These are phyloP conservation scores for Xylaria sp. DNA, from an alignment of 2,329 filamentous ascomycete genomes.

Conservation along the genomic window DNA sequence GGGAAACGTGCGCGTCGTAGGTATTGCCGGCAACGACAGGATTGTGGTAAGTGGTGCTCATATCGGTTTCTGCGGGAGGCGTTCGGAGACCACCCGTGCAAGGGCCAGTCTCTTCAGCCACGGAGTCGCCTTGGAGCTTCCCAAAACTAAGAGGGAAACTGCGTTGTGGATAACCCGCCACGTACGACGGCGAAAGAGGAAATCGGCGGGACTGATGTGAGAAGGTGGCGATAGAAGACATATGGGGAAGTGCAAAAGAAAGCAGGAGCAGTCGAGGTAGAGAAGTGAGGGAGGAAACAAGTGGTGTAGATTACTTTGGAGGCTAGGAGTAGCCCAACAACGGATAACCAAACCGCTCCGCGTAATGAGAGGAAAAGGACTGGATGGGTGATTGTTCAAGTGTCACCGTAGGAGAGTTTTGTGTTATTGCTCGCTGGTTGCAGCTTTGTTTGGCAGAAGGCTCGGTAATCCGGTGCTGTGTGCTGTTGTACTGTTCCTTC, in stretches of 20 bases:
- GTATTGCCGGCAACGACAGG: constrained; percentile 55
- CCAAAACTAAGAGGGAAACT: constrained; percentile 36
- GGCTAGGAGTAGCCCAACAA: constrained; percentile 21
- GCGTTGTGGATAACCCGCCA: constrained; percentile 38
- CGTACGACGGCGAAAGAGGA: constrained; percentile 45
- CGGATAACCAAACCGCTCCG: constrained; percentile 12
- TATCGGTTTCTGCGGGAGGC: constrained; percentile 62
- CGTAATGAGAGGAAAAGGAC: constrained; percentile 30
- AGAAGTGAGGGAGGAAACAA: constrained; percentile 13
- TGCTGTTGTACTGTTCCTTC: constrained; percentile 9
- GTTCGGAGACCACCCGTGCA: constrained; percentile 59
- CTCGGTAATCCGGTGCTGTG: constrained; percentile 8
- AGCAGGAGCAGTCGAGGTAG: constrained; percentile 22
- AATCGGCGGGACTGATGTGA: constrained; percentile 44
- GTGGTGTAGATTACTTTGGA: too few species aligned
- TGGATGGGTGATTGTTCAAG: constrained; percentile 15
- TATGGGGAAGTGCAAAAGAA: constrained; percentile 44
- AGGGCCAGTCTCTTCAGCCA: constrained; percentile 44
- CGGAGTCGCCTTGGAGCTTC: constrained; percentile 41
- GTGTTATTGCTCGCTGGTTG: constrained; percentile 21
- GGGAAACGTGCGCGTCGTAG: constrained; percentile 58
- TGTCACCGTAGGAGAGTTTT: constrained; percentile 5
- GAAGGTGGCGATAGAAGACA: constrained; percentile 47
- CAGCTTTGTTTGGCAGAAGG: constrained; percentile 24
- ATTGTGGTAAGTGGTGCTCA: constrained; percentile 65